Conservation (phyloP, 2,329 filamentous ascomycete genomes). For the Aciculosporium take region DNA sequence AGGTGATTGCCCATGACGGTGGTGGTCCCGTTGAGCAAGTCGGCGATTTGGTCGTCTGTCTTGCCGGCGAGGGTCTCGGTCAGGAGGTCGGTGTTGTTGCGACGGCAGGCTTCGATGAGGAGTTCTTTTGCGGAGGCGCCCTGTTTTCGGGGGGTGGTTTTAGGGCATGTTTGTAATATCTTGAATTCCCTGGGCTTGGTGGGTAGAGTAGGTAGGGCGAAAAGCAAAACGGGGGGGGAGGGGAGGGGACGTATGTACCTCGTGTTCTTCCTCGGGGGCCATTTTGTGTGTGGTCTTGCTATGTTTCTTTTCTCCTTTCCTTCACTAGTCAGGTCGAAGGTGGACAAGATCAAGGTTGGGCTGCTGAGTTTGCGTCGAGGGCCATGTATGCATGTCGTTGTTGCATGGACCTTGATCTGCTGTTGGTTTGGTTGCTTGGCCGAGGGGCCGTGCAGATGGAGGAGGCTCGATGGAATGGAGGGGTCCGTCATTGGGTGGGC, state of each 20-base stretch:
- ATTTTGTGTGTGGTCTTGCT: neutral
- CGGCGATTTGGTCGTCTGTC: slow-evolving; percentile 50
- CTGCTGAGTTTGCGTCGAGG: too few species aligned
- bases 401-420: too few species aligned
- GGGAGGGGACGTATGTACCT: slow-evolving; percentile 3
- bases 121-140: slow-evolving; percentile 76
- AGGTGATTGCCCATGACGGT: slow-evolving; percentile 80
- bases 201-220: neutral
- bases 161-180: too few species aligned
- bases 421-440: too few species aligned
- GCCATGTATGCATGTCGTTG: too few species aligned
- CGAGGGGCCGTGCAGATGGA: too few species aligned
- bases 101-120: slow-evolving; percentile 81
- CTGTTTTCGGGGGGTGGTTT: slow-evolving; percentile 28
- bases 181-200: too few species aligned
- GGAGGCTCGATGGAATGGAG: too few species aligned
- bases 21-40: slow-evolving; percentile 71
- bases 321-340: neutral
- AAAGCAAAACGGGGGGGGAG: neutral
- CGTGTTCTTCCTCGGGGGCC: slow-evolving; percentile 11
- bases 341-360: too few species aligned
- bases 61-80: slow-evolving; percentile 54
- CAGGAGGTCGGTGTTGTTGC: slow-evolving; percentile 82
- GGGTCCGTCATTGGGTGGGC: too few species aligned
- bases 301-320: neutral